Evolutionary conservation across 371 early-diverging fungal genomes (phyloP).

Genomic region (Lichtheimia corymbifera): DNA sequence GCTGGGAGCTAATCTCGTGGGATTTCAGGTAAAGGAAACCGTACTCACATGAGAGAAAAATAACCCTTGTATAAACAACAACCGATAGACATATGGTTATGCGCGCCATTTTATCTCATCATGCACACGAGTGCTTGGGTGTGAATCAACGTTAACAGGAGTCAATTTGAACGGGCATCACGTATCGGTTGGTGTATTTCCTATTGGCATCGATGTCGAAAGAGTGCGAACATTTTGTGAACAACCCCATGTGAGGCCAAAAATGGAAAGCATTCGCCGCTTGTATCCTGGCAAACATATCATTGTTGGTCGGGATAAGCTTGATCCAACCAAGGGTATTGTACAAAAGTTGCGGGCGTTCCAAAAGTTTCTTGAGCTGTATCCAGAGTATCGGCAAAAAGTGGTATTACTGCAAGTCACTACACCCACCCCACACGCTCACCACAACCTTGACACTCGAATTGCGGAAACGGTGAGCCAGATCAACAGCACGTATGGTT

Average conservation of each 20-base stretch:
- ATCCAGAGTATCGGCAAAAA: slow-evolving; percentile 89
- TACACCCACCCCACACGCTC: slow-evolving; percentile 42
- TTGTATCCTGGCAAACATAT: slow-evolving; percentile 92
- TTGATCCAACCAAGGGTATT: slow-evolving; percentile 98
- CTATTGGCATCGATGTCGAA: slow-evolving; percentile 96
- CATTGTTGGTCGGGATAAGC: slow-evolving; percentile 97
- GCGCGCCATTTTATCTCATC: slow-evolving; percentile 95
- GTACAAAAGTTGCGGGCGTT: slow-evolving; percentile 95
- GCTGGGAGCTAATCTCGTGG: slow-evolving; percentile 90
- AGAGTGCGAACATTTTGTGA: slow-evolving; percentile 51
- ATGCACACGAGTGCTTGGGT: slow-evolving; percentile 91
- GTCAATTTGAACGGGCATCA: slow-evolving; percentile 76
- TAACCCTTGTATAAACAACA: too few species aligned
- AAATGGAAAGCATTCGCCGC: slow-evolving; percentile 79
- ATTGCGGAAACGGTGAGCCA: slow-evolving; percentile 90
- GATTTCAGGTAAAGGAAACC: slow-evolving; percentile 72
- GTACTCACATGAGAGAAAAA: not conserved
- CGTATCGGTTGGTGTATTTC: slow-evolving; percentile 89
- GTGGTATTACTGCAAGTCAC: slow-evolving; percentile 88
- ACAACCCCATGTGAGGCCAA: slow-evolving; percentile 64
- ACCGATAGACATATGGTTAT: slow-evolving; percentile 87
- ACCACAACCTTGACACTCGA: slow-evolving; percentile 77
- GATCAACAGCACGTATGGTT: slow-evolving; percentile 94
- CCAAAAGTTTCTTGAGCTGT: slow-evolving; percentile 85
- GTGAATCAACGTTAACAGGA: slow-evolving; percentile 85